These are phyloP conservation scores for Nakazawaea molendinolei DNA, from an alignment of 805 yeast species.

Conservation along the genomic window DNA sequence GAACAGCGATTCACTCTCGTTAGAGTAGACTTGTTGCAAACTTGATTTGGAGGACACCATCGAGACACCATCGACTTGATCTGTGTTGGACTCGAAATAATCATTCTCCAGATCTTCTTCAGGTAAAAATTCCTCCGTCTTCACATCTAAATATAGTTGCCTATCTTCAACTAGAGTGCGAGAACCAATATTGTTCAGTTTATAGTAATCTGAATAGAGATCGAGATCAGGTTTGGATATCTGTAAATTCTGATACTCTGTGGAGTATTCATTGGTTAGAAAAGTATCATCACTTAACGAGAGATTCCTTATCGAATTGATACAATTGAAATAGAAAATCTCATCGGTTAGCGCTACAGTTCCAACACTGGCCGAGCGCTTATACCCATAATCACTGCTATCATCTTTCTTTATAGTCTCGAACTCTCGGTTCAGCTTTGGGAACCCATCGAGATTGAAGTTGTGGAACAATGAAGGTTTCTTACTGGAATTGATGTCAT, in stretches of 20 bases:
- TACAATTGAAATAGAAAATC: slow-evolving; percentile 2
- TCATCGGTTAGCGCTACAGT: slow-evolving; percentile 5
- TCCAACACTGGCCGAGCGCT: no score
- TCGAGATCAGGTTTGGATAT: slow-evolving; percentile 2
- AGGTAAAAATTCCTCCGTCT: no score
- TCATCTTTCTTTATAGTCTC: no score
- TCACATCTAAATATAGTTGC: no score
- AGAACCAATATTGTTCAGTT: slow-evolving; percentile 5
- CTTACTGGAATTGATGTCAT: slow-evolving; percentile 7
- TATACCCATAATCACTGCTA: no score
- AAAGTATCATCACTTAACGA: neutral
- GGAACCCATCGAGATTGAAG: slow-evolving; percentile 6
- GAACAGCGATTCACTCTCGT: no score
- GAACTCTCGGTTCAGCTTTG: slow-evolving; percentile 1
- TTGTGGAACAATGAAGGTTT: slow-evolving; percentile 2
- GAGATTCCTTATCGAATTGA: slow-evolving; percentile 4
- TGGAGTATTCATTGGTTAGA: slow-evolving; percentile 1
- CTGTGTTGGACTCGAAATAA: no score
- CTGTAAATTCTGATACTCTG: neutral
- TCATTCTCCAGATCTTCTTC: no score
- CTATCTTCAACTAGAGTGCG: no score
- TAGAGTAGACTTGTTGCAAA: no score
- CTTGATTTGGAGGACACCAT: no score
- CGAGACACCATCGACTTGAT: no score
- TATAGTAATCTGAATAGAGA: slow-evolving; percentile 1